Evolutionary conservation across 1,284 basidiomycete genomes (phyloP).

Genomic region (Butyriboletus appendiculatus): DNA sequence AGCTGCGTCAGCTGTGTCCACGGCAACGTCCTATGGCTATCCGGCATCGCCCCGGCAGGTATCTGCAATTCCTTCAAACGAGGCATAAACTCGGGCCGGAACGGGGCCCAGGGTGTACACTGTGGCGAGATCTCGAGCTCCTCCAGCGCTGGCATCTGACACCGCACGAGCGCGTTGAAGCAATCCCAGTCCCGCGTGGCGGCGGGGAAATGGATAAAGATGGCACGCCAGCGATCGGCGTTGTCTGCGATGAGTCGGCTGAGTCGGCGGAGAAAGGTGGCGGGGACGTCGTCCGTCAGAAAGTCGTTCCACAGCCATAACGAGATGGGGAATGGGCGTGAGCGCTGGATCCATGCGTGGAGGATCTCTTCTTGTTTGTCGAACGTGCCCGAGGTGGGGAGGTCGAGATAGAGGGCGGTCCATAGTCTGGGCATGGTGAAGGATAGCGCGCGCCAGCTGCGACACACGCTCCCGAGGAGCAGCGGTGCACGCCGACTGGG

Average conservation of each 20-base stretch:
- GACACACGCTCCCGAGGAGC: conserved; percentile 30
- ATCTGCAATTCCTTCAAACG: conserved; percentile 29
- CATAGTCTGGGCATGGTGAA: conserved; percentile 32
- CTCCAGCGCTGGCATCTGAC: conserved; percentile 26
- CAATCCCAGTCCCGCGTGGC: conserved; percentile 29
- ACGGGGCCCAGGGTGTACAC: conserved; percentile 34
- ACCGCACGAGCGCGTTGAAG: conserved; percentile 27
- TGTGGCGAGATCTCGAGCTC: conserved; percentile 36
- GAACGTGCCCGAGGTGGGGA: conserved; percentile 26
- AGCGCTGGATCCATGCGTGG: conserved; percentile 28
- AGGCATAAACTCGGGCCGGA: conserved; percentile 28
- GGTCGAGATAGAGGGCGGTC: conserved; percentile 34
- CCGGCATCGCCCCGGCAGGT: conserved; percentile 31
- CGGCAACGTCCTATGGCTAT: conserved; percentile 30
- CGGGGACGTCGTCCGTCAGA: conserved; percentile 33
- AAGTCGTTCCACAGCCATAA: conserved; percentile 35
- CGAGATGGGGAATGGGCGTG: conserved; percentile 27
- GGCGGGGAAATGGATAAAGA: conserved; percentile 33
- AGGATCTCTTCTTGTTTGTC: conserved; percentile 29
- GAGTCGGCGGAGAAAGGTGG: conserved; percentile 26
- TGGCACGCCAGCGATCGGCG: conserved; percentile 32
- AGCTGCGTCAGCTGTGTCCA: conserved; percentile 35
- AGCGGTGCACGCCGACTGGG: conserved; percentile 31
- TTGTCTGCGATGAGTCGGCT: conserved; percentile 19
- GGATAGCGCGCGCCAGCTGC: conserved; percentile 30